phyloP scores from a whole-genome alignment of 208 protist genomes.

The Leishmania arabica region DNA sequence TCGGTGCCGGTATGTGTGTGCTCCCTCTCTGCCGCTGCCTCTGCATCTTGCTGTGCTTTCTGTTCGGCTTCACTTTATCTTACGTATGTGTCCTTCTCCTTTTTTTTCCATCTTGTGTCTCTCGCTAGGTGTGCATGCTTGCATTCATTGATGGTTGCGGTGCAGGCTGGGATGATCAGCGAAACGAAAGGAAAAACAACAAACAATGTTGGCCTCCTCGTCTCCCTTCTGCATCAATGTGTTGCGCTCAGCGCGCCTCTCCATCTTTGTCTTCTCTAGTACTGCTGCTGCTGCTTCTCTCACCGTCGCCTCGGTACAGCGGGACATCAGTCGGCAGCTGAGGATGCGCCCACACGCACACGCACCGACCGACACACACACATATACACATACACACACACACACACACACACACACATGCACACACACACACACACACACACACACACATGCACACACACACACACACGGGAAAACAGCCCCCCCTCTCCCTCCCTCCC shows the following conservation, averaged over 20 bases:
- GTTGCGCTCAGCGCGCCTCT: background rate
- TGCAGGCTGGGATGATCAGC: background rate
- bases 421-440: background rate
- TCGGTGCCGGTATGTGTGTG: no score
- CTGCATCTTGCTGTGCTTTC: background rate
- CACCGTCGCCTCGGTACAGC: no score
- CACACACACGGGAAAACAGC: background rate
- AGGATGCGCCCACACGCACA: background rate
- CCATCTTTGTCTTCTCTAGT: background rate
- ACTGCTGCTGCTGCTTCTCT: background rate
- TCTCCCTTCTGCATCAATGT: background rate
- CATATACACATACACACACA: background rate
- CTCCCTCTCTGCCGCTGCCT: background rate
- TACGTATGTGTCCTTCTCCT: background rate
- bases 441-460: background rate
- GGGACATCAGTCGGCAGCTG: background rate
- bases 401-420: background rate
- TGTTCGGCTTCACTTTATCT: background rate
- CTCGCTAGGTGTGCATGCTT: background rate
- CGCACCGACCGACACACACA: background rate
- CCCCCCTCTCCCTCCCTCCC: no score
- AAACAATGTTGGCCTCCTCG: background rate
- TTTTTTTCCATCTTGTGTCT: background rate
- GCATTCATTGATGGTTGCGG: background rate
- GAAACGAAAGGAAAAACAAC: no score